A percentile compares a stretch with the other conserved stretches of the same genome.
These are phyloP conservation scores for Xylaria sp. DNA, from an alignment of 2,329 filamentous ascomycete species.

Conservation along the genomic window DNA sequence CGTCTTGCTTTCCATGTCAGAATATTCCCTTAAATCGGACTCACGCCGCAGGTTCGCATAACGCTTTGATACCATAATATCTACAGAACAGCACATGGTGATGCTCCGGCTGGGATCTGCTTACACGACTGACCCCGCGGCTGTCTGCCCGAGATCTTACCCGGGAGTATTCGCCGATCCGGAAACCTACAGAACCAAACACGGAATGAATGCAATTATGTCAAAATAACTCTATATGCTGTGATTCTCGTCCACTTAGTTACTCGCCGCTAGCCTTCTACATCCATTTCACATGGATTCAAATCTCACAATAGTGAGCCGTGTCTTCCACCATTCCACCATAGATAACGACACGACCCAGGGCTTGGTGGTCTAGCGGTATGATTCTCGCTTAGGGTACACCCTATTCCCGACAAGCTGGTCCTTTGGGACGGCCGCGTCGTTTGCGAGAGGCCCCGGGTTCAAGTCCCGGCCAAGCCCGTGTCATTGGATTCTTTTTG, in stretches of 20 bases:
- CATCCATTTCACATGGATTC: neutral
- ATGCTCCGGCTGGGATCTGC: slow-evolving; percentile 10
- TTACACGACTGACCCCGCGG: neutral
- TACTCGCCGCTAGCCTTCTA: slow-evolving; percentile 5
- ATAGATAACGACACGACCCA: too few species aligned
- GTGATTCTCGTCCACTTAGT: neutral
- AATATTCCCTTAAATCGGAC: slow-evolving; percentile 13
- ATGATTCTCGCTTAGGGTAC: slow-evolving; percentile 76
- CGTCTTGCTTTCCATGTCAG: neutral
- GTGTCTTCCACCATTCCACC: neutral
- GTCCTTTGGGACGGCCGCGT: neutral
- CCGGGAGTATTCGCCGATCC: neutral
- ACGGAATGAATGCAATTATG: slow-evolving; percentile 5
- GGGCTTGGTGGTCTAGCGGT: slow-evolving; percentile 69
- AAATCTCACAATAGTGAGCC: slow-evolving; percentile 19
- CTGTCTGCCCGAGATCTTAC: neutral
- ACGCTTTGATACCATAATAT: neutral
- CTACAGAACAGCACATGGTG: slow-evolving; percentile 14
- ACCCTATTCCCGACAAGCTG: slow-evolving; percentile 30
- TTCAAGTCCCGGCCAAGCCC: slow-evolving; percentile 16
- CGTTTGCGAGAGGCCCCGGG: slow-evolving; percentile 33
- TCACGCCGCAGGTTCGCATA: neutral
- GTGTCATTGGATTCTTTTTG: slow-evolving; percentile 41
- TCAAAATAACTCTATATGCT: neutral
- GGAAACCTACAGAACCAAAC: neutral